These are phyloP conservation scores for Amauroascus verrucosus DNA, from an alignment of 2,329 filamentous ascomycete species.

Conservation along the genomic window DNA sequence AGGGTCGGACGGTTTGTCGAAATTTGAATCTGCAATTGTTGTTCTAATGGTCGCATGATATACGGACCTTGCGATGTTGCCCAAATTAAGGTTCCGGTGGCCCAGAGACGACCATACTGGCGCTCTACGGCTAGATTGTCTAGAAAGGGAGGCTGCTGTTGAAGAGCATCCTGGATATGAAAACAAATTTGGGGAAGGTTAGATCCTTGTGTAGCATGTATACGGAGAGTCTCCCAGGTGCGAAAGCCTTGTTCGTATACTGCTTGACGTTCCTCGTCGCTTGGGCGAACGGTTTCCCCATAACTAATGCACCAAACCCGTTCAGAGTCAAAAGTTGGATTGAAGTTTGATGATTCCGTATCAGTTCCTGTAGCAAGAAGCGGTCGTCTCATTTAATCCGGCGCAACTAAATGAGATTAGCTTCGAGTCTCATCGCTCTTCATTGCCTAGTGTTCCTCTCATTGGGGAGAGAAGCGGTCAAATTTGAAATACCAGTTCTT, in stretches of 20 bases:
- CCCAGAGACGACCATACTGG: not conserved
- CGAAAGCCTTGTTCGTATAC: constrained; percentile 5
- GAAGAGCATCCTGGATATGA: not conserved
- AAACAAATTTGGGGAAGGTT: constrained; percentile 10
- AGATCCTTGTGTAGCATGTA: not conserved
- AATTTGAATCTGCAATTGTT: constrained; percentile 6
- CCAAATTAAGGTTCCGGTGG: constrained; percentile 7
- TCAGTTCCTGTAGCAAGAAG: too few species aligned
- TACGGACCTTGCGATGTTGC: constrained; percentile 2
- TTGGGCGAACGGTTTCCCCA: constrained; percentile 5
- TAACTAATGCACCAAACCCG: too few species aligned
- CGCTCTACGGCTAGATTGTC: not conserved
- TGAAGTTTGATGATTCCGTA: too few species aligned
- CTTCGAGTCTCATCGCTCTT: too few species aligned
- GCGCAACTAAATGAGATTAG: too few species aligned
- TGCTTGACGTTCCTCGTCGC: not conserved
- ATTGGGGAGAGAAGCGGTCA: too few species aligned
- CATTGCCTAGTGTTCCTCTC: too few species aligned
- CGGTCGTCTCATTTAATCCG: too few species aligned
- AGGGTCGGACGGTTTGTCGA: not conserved
- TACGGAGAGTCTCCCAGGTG: constrained; percentile 1
- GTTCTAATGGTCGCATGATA: not conserved
- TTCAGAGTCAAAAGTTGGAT: too few species aligned
- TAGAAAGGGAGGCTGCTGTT: not conserved
- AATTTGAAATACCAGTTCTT: too few species aligned